phyloP scores from a whole-genome alignment of 352 stramenopile genomes.

The Phytophthora tentaculata region DNA sequence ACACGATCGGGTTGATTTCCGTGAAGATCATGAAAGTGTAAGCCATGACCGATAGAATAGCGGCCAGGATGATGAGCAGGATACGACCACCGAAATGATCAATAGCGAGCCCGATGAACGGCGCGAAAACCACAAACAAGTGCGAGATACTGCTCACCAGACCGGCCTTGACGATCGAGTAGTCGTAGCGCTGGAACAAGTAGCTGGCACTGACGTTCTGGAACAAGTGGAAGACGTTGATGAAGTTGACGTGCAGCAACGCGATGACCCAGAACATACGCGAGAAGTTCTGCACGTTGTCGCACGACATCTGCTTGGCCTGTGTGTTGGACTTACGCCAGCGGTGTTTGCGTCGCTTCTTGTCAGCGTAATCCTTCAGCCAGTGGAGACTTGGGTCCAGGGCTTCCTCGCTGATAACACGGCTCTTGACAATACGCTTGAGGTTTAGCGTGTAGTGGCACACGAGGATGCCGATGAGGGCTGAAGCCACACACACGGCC shows the following conservation, averaged over 20 bases:
- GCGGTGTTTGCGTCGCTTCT: constrained; percentile 62
- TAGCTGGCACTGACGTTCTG: constrained; percentile 91
- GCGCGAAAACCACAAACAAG: constrained; percentile 85
- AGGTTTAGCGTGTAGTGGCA: constrained; percentile 68
- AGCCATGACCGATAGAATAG: constrained; percentile 73
- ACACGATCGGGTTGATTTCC: constrained; percentile 71
- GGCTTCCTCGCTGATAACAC: constrained; percentile 58
- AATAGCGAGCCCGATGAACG: constrained; percentile 88
- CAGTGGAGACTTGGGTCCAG: constrained; percentile 67
- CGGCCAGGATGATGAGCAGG: constrained; percentile 76
- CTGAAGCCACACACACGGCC: constrained; percentile 59
- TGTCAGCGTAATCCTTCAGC: constrained; percentile 74
- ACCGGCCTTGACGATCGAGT: constrained; percentile 86
- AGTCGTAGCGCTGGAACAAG: constrained; percentile 86
- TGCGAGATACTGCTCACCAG: constrained; percentile 82
- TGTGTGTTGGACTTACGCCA: constrained; percentile 41
- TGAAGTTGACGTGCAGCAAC: constrained; percentile 88
- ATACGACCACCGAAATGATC: constrained; percentile 90
- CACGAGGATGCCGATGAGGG: constrained; percentile 60
- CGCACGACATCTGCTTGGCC: constrained; percentile 58
- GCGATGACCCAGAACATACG: constrained; percentile 89
- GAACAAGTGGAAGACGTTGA: constrained; percentile 93
- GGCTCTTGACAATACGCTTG: constrained; percentile 68
- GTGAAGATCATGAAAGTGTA: constrained; percentile 90
- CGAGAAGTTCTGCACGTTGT: constrained; percentile 76